A percentile compares a stretch with the other conserved stretches of the same genome.
These are phyloP conservation scores for Silene vulgaris DNA, from an alignment of 179 eudicot species.

Conservation along the genomic window DNA sequence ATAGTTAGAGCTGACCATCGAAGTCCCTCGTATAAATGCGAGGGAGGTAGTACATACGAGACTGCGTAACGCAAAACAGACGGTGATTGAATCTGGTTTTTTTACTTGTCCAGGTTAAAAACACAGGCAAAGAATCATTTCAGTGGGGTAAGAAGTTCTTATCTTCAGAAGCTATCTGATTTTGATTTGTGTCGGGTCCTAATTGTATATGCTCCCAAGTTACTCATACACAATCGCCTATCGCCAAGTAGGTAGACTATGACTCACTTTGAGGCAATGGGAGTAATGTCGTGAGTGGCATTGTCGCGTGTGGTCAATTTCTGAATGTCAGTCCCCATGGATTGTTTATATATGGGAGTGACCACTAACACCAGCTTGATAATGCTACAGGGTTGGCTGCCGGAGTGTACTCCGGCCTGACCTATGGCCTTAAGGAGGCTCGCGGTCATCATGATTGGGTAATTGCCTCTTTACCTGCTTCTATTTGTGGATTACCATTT, in stretches of 20 bases:
- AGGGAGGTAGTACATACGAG: background rate
- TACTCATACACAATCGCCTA: no score
- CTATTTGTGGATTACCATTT: background rate
- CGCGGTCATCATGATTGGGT: slow-evolving; percentile 83
- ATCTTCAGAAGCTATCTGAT: background rate
- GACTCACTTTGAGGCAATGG: no score
- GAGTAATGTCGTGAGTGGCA: no score
- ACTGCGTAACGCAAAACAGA: no score
- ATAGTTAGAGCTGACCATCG: no score
- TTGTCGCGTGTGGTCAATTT: background rate
- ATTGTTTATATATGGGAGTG: background rate
- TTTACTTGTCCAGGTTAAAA: slow-evolving; percentile 55
- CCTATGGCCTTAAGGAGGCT: slow-evolving; percentile 72
- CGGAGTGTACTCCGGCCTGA: slow-evolving; percentile 74
- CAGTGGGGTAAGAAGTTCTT: slow-evolving; percentile 69
- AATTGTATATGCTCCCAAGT: no score
- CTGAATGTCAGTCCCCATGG: background rate
- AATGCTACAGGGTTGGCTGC: slow-evolving; percentile 63
- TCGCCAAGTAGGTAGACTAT: no score
- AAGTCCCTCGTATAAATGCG: no score
- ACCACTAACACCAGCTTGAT: background rate
- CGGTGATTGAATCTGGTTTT: background rate
- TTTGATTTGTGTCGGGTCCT: background rate
- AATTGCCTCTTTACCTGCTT: background rate
- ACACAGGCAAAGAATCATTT: slow-evolving; percentile 77